These are phyloP conservation scores for Coemansia furcata DNA, from an alignment of 192 early-diverging fungal species.

Conservation along the genomic window DNA sequence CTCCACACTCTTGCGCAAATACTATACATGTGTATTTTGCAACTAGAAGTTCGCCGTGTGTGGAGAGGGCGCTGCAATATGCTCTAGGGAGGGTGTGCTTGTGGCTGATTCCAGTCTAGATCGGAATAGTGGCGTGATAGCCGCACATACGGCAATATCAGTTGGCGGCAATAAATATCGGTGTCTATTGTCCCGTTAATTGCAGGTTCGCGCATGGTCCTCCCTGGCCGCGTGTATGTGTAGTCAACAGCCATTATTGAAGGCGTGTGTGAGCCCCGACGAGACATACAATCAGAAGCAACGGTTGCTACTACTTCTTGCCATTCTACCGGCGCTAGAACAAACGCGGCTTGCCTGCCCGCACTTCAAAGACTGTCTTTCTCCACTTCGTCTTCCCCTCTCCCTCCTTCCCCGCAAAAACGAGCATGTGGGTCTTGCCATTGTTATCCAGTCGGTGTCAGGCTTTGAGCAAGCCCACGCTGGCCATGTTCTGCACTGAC, in stretches of 20 bases:
- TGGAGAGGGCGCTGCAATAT: not conserved
- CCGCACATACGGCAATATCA: not conserved
- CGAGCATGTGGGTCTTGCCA: slow-evolving; percentile 5
- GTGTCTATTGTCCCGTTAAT: not conserved
- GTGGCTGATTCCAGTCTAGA: not conserved
- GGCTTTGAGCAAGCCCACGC: slow-evolving; percentile 4
- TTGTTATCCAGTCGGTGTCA: not conserved
- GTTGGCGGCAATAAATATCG: not conserved
- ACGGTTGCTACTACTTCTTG: not conserved
- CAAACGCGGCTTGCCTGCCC: not conserved
- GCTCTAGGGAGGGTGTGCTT: not conserved
- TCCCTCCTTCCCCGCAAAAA: not conserved
- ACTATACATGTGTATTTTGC: not conserved
- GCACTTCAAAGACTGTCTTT: not conserved
- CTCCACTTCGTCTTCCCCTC: not conserved
- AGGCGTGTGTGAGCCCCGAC: not conserved
- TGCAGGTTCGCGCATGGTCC: slow-evolving; percentile 1
- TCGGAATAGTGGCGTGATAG: not conserved
- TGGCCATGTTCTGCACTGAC: not conserved
- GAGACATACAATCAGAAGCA: not conserved
- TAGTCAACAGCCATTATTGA: not conserved
- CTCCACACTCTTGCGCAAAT: not conserved
- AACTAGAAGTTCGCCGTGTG: not conserved
- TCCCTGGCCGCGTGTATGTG: not conserved
- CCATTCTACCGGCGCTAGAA: slow-evolving; percentile 1